These are phyloP conservation scores for Suillus decipiens DNA, from an alignment of 768 basidiomycete genomes.

Conservation along the genomic window DNA sequence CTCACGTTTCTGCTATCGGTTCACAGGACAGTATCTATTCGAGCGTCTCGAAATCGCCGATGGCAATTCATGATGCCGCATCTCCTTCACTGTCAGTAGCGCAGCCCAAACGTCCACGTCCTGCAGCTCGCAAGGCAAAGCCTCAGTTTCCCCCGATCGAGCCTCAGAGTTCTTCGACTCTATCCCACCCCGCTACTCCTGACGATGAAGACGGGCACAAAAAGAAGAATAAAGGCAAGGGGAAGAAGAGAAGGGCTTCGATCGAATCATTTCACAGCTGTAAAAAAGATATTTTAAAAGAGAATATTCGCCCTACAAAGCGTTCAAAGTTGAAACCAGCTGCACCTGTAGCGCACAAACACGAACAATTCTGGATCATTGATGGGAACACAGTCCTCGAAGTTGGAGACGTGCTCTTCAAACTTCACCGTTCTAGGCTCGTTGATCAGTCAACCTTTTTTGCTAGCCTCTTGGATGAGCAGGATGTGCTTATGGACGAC, in stretches of 20 bases:
- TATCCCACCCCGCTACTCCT: background rate
- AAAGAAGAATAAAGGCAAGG: background rate
- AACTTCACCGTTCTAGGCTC: conserved; percentile 38
- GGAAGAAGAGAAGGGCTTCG: conserved; percentile 9
- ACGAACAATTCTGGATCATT: conserved; percentile 33
- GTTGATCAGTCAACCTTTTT: conserved; percentile 37
- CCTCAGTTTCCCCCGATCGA: background rate
- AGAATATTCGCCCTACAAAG: background rate
- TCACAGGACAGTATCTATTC: background rate
- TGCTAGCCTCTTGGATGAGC: conserved; percentile 20
- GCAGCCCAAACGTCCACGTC: background rate
- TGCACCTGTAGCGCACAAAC: conserved; percentile 4
- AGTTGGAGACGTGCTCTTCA: conserved; percentile 36
- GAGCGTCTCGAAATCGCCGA: background rate
- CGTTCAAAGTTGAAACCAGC: background rate
- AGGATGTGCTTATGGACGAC: conserved; percentile 19
- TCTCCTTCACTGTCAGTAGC: background rate
- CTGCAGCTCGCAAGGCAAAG: background rate
- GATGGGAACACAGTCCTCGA: conserved; percentile 40
- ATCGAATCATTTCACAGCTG: background rate
- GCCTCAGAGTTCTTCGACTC: background rate
- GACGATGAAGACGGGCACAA: background rate
- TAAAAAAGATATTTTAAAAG: background rate
- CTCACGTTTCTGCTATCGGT: background rate
- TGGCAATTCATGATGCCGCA: background rate